Conservation (phyloP, 805 yeast species). For the Peterozyma toletana region DNA sequence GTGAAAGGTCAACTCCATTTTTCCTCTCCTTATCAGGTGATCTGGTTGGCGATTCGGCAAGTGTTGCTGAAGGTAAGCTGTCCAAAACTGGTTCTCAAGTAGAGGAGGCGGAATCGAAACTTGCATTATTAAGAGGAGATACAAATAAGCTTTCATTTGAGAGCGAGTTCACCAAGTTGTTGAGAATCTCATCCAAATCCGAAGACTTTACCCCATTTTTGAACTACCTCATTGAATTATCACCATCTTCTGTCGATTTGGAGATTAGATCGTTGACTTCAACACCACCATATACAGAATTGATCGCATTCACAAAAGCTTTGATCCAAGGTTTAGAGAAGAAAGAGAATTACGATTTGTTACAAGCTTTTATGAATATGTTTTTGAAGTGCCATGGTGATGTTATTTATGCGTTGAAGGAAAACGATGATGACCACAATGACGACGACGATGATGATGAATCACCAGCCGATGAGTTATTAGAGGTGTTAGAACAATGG, state of each 20-base stretch:
- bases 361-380: constrained; percentile 74
- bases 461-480: constrained; percentile 27
- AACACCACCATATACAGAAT: constrained; percentile 60
- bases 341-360: constrained; percentile 65
- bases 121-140: constrained; percentile 23
- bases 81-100: constrained; percentile 12
- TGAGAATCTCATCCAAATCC: constrained; percentile 37
- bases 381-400: constrained; percentile 80
- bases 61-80: constrained; percentile 32
- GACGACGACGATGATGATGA: constrained; percentile 17
- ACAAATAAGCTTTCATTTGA: constrained; percentile 46
- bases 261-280: constrained; percentile 78
- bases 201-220: constrained; percentile 45
- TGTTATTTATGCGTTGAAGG: constrained; percentile 34
- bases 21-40: constrained; percentile 66
- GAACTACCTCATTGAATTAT: constrained; percentile 42
- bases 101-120: constrained; percentile 20
- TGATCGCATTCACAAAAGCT: constrained; percentile 61
- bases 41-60: constrained; percentile 65
- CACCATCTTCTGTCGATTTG: constrained; percentile 77
- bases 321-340: constrained; percentile 47
- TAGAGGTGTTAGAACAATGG: constrained; percentile 44
- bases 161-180: constrained; percentile 59
- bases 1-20: constrained; percentile 63
- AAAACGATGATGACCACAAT: constrained; percentile 6